Evolutionary conservation across 495 filamentous ascomycete genomes (phyloP), one percentile per base, ranked within the genome.

Genomic region (Lineolata rhizophorae): DNA sequence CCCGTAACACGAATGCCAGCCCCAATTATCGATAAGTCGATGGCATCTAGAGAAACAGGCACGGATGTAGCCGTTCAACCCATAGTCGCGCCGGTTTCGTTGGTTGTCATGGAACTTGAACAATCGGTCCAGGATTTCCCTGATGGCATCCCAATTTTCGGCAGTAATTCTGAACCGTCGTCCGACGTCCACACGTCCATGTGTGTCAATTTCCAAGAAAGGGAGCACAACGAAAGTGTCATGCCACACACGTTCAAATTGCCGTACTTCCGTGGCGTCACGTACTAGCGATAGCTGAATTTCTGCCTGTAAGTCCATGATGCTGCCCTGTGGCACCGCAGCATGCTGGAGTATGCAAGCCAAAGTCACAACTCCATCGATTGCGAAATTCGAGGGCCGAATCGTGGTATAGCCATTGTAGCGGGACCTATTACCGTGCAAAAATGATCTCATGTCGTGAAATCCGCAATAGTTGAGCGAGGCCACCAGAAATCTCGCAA

Each of bases 1-100:
- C 8, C 62, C 49, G 31, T 78, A 78, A 50, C 76, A 84, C 42
- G 69, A 72, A 37, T 62, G 59, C 87, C 87, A 95, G 3, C 78
- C 74, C 87, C 87, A 97, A 35, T 57, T 54, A 27, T 67, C 61
- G 25, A 91, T 72, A 19, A 97, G 62, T 41, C 65, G 60, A 44
- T 84, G 70, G 46, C 84, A 93, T 32, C 87, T 63, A 8, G 64
- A 64, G 18, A 92, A 65, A 3, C 76, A 45, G 4, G 68, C 62
- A 29, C 77, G 68, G 40, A 76, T 75, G 42, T 97, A 95, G 15
- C 65, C 64, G 44, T 90, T 92, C 52, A 82, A 74, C 25, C 67
- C 68, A 2, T 75, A 52, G 2, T 65, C 52, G 34, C 69, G 67
- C 3, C 57, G 51, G 13, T 47, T 33, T 14, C 50, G 55, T 31